These are phyloP conservation scores for Cucurbita ficifolia DNA, from an alignment of 306 rosid genomes.

Conservation along the genomic window DNA sequence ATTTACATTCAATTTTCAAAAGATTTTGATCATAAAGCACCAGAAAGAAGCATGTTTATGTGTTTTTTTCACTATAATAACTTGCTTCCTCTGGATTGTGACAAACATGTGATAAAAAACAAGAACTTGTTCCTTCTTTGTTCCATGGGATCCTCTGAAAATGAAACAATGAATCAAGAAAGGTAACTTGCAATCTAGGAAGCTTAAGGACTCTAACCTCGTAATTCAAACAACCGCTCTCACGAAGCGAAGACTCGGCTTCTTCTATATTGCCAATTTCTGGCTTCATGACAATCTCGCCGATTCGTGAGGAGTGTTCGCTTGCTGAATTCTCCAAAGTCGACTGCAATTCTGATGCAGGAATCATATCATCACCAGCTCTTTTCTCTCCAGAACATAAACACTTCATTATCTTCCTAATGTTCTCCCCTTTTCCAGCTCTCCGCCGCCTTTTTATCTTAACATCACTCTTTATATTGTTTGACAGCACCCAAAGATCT, in stretches of 20 bases:
- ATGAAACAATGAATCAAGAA: not conserved
- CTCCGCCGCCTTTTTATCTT: conserved; percentile 23
- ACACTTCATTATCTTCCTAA: conserved; percentile 46
- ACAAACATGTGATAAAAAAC: not conserved
- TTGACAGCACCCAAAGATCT: conserved; percentile 30
- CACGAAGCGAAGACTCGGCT: conserved; percentile 74
- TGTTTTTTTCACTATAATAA: conserved; percentile 2
- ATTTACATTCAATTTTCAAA: not conserved
- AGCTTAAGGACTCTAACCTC: conserved; percentile 45
- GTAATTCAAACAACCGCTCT: conserved; percentile 68
- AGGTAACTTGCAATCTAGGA: not conserved
- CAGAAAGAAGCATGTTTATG: not conserved
- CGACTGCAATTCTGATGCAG: conserved; percentile 32
- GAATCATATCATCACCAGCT: conserved; percentile 26
- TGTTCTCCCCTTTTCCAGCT: conserved; percentile 14
- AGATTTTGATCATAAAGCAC: not conserved
- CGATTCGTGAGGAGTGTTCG: conserved; percentile 16
- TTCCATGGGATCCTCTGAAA: not conserved
- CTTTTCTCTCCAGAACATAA: conserved; percentile 43
- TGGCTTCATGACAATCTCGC: conserved; percentile 23
- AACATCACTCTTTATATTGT: conserved; percentile 21
- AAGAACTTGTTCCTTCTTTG: not conserved
- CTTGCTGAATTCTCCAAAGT: conserved; percentile 28
- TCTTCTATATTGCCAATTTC: conserved; percentile 69
- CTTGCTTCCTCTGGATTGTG: not conserved